phyloP scores from a whole-genome alignment of 2,329 filamentous ascomycete species.

The Neurospora sp. region DNA sequence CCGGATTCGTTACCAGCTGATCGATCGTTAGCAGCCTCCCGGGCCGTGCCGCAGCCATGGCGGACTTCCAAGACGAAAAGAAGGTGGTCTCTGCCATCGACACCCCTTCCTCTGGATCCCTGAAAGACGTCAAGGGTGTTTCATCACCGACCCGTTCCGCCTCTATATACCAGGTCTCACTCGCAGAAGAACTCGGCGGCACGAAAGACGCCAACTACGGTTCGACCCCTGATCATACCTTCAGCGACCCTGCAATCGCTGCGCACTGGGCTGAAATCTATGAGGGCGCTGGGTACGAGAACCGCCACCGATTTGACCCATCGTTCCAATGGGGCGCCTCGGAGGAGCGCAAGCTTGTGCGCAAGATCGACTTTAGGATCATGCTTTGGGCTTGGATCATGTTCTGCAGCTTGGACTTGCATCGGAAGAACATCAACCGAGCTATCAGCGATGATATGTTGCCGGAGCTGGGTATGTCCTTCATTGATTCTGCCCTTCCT shows the following conservation, averaged over 20 bases:
- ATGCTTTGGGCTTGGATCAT: constrained; percentile 23
- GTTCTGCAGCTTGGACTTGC: constrained; percentile 18
- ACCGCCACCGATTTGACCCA: constrained; percentile 51
- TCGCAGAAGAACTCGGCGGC: neutral
- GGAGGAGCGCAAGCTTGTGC: constrained; percentile 41
- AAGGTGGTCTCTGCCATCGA: neutral
- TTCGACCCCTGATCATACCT: constrained; percentile 30
- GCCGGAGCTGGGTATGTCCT: constrained; percentile 24
- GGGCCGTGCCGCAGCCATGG: neutral
- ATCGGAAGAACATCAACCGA: constrained; percentile 22
- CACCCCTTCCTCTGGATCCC: neutral
- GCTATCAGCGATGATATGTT: constrained; percentile 25
- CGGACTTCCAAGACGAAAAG: neutral
- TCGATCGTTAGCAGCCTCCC: neutral
- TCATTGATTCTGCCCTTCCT: neutral
- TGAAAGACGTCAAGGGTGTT: neutral
- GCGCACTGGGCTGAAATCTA: constrained; percentile 45
- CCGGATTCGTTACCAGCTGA: too few species aligned
- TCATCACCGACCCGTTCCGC: neutral
- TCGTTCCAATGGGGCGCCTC: constrained; percentile 41
- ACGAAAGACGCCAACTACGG: constrained; percentile 18
- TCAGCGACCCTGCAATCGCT: constrained; percentile 40
- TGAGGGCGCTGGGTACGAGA: constrained; percentile 48
- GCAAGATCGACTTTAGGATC: constrained; percentile 35
- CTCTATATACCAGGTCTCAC: neutral